phyloP scores from a whole-genome alignment of 176 grass and related monocot species.

The Zizania latifolia region DNA sequence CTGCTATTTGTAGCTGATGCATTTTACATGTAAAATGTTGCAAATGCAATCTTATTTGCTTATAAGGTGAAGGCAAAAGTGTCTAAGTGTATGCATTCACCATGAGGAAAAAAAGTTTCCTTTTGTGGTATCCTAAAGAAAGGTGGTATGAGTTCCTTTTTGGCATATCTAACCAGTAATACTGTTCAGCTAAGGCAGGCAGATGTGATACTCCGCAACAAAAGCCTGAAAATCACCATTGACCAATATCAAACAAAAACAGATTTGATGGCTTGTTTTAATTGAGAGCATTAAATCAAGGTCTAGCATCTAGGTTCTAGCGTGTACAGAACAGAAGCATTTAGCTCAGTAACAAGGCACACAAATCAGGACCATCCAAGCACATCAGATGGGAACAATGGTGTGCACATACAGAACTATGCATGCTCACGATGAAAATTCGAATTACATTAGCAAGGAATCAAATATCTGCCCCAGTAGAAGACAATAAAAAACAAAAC shows the following conservation, averaged over 20 bases:
- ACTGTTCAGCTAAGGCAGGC: too few relatives aligned
- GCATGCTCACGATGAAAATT: not conserved
- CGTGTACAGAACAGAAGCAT: not conserved
- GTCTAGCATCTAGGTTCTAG: not conserved
- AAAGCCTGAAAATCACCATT: not conserved
- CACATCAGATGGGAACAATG: not conserved
- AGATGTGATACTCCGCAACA: not conserved
- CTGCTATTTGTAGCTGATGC: not conserved
- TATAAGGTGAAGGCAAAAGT: too few relatives aligned
- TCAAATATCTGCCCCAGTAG: not conserved
- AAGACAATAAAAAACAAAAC: not conserved
- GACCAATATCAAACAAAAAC: not conserved
- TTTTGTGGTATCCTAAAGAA: conserved; percentile 1
- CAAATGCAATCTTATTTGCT: not conserved
- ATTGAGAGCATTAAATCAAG: not conserved
- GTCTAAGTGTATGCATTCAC: too few relatives aligned
- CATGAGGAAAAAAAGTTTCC: too few relatives aligned
- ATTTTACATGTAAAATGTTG: too few relatives aligned
- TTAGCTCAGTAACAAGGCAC: not conserved
- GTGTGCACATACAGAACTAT: not conserved
- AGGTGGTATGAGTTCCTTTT: not conserved
- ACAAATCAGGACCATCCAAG: not conserved
- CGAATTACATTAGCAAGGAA: not conserved
- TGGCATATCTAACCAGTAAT: not conserved
- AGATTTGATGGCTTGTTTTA: not conserved